phyloP scores from a whole-genome alignment of 495 filamentous ascomycete genomes.

The Penicillium fimorum region DNA sequence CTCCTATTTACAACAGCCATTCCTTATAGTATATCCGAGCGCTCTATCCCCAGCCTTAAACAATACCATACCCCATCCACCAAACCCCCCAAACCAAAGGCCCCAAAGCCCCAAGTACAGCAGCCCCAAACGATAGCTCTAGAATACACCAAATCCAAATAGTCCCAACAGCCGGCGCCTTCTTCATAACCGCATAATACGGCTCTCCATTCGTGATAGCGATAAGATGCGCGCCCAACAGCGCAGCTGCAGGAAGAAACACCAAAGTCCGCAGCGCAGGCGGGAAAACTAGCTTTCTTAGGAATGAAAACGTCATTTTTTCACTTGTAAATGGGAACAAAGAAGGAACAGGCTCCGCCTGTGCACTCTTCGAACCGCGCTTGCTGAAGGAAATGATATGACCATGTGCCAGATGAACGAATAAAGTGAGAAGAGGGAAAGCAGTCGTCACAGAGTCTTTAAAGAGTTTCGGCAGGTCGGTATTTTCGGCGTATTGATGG shows the following conservation, averaged over 20 bases:
- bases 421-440: constrained; percentile 43
- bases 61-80: constrained; percentile 65
- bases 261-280: constrained; percentile 33
- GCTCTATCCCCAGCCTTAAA: constrained; percentile 19
- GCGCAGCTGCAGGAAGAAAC: constrained; percentile 53
- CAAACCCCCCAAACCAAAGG: constrained; percentile 60
- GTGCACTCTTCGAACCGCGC: constrained; percentile 7
- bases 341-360: constrained; percentile 20
- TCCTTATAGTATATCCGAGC: neutral
- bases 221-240: constrained; percentile 75
- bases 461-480: constrained; percentile 57
- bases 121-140: constrained; percentile 73
- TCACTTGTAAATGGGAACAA: constrained; percentile 32
- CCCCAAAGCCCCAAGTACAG: constrained; percentile 55
- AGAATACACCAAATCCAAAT: constrained; percentile 93
- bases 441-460: constrained; percentile 38
- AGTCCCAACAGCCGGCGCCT: constrained; percentile 81
- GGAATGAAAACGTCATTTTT: constrained; percentile 33
- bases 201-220: constrained; percentile 72
- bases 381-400: constrained; percentile 38
- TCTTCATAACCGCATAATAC: constrained; percentile 90
- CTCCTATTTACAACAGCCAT: neutral
- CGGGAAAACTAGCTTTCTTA: constrained; percentile 38
- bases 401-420: constrained; percentile 48
- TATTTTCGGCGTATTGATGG: constrained; percentile 77